Evolutionary conservation across 2,329 filamentous ascomycete genomes (phyloP), one percentile per base, ranked within the genome.

Genomic region (Botrytis hyacinthi): DNA sequence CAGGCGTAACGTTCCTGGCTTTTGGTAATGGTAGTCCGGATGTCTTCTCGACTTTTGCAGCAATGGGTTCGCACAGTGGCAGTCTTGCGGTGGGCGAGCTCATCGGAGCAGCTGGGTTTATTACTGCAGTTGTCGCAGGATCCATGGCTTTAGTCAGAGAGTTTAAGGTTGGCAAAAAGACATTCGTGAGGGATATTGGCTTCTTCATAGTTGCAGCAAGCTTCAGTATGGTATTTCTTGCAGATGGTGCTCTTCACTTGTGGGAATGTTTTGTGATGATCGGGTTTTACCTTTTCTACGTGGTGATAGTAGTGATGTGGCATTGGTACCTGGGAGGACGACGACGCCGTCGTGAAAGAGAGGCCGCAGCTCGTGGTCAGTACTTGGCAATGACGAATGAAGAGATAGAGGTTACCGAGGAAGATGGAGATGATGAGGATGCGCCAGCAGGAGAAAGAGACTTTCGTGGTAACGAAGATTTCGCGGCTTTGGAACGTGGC

Each of bases 1-100:
- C 96, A 0, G 96, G 96, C 51, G 97, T 99, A 42, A 99, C 96
- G 0, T 97, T 99, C 79, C 85, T 99, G 70, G 96, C 96, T 14
- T 97, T 99, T 83, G 96, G 96, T 76, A 99, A 99, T 85, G 96
- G 96, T 70, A 98, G 95, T 75, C 96, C 96, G 3, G 96, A 99
- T 83, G 95, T 99, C 63, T 99, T 99, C 83, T 98, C 95, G 77
- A 99, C 96, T 3, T 98, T 99, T 83, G 96, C 96, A 26, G 97
- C 96, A 78, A 98, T 99, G 94, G 91, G 91, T 80, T 97, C 95
- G 37, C 94, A 98, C 80, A 98, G 95, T 81, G 95, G 95, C n/a
- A 97, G 95, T 84, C 89, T 99, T 86, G 96, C 96, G 1, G 90
- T 99, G 59, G 96, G 96, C 63, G 96, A 99, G 84, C 86, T 99